Conservation (phyloP, 164 flowering plant species). For the Vitis rotundifolia region DNA sequence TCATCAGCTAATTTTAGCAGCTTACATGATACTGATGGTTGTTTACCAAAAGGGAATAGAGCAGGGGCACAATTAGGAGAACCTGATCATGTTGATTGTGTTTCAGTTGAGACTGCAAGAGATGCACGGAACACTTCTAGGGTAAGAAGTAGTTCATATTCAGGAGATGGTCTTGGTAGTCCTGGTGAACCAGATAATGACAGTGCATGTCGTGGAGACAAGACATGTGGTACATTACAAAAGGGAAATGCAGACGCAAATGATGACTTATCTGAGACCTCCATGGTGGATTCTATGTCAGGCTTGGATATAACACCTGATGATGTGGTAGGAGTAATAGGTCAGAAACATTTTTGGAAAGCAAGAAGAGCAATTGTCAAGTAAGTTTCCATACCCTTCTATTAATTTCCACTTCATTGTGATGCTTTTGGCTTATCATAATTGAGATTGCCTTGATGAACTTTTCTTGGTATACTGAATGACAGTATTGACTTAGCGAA, state of each 20-base stretch:
- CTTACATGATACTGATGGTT: conserved; percentile 16
- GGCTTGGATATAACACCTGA: conserved; percentile 59
- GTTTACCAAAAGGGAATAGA: conserved; percentile 21
- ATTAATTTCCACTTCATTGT: not conserved
- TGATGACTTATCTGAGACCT: conserved; percentile 55
- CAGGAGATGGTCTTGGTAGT: conserved; percentile 23
- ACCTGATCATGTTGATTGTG: conserved; percentile 10
- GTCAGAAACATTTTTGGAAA: conserved; percentile 80
- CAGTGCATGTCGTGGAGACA: conserved; percentile 18
- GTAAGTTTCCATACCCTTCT: conserved; percentile 47
- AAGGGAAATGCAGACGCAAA: conserved; percentile 26
- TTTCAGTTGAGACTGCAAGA: conserved; percentile 12
- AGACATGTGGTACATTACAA: conserved; percentile 13
- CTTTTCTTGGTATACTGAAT: too few relatives aligned
- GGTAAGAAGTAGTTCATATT: conserved; percentile 16
- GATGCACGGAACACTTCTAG: conserved; percentile 18
- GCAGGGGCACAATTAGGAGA: conserved; percentile 13
- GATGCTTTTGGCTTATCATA: not conserved
- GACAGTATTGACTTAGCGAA: too few relatives aligned
- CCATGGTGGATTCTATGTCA: conserved; percentile 49
- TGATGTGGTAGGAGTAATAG: conserved; percentile 68
- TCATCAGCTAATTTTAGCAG: conserved; percentile 17
- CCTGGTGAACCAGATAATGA: conserved; percentile 24
- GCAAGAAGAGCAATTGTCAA: conserved; percentile 69
- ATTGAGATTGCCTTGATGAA: too few relatives aligned